These are phyloP conservation scores for Cicer pinnatifidum DNA, from an alignment of 306 rosid species.

Conservation along the genomic window DNA sequence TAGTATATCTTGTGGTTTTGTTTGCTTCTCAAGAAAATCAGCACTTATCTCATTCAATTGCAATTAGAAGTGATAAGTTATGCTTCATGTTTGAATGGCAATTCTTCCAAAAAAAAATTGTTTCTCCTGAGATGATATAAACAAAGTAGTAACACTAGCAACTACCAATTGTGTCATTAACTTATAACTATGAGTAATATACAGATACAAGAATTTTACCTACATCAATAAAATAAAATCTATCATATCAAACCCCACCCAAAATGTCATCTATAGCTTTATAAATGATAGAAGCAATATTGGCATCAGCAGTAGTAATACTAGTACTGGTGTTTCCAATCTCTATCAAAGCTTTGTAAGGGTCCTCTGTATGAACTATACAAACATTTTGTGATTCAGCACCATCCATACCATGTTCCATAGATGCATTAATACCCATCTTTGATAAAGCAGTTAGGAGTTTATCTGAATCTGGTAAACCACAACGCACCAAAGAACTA, in stretches of 20 bases:
- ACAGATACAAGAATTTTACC: slow-evolving; percentile 23
- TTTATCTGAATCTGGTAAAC: slow-evolving; percentile 58
- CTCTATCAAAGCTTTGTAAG: slow-evolving; percentile 64
- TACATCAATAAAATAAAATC: slow-evolving; percentile 24
- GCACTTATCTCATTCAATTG: background rate
- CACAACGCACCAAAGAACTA: slow-evolving; percentile 60
- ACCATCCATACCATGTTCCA: slow-evolving; percentile 41
- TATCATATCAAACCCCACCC: slow-evolving; percentile 49
- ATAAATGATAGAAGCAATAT: slow-evolving; percentile 58
- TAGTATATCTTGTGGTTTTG: too few species aligned
- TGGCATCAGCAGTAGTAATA: slow-evolving; percentile 56
- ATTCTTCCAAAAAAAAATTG: background rate
- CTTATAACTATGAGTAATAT: slow-evolving; percentile 1
- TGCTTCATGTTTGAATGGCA: background rate
- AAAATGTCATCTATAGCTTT: slow-evolving; percentile 56
- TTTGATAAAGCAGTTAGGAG: slow-evolving; percentile 62
- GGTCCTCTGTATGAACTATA: slow-evolving; percentile 53
- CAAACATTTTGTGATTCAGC: slow-evolving; percentile 44
- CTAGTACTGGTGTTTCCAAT: slow-evolving; percentile 53
- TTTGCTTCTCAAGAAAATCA: too few species aligned
- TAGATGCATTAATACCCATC: slow-evolving; percentile 61
- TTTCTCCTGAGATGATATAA: slow-evolving; percentile 1
- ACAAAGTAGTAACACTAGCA: background rate
- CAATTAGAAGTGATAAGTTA: background rate
- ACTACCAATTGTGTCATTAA: background rate